Evolutionary conservation across 768 basidiomycete species (phyloP).

Genomic region (Cystobasidium ongulense): DNA sequence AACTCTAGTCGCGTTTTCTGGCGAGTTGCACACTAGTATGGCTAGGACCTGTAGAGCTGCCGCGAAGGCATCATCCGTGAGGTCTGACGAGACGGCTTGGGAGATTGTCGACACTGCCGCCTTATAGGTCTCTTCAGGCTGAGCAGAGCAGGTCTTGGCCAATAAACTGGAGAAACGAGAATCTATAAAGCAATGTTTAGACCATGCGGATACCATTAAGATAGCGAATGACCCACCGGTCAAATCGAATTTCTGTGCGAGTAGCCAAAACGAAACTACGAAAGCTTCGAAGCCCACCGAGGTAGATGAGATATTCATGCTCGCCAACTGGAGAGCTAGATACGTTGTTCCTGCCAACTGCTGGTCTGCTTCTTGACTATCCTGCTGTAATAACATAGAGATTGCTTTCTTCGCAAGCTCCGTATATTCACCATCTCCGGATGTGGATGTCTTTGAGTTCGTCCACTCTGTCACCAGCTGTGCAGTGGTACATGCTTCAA

Average conservation of each 20-base stretch:
- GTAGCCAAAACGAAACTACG: background rate
- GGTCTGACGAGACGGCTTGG: background rate
- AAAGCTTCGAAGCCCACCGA: background rate
- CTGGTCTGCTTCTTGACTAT: background rate
- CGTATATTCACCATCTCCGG: background rate
- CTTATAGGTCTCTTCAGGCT: background rate
- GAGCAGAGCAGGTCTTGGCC: background rate
- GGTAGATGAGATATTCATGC: background rate
- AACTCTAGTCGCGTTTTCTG: background rate
- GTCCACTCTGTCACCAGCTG: background rate
- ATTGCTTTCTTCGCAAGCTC: background rate
- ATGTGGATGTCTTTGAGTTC: background rate
- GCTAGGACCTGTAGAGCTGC: background rate
- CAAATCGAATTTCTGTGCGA: background rate
- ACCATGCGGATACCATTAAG: background rate
- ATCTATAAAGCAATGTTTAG: background rate
- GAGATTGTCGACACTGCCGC: background rate
- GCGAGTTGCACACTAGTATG: background rate
- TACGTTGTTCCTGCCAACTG: background rate
- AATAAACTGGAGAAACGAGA: background rate
- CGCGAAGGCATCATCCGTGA: background rate
- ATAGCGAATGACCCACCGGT: background rate
- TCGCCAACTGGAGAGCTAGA: background rate
- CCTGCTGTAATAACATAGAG: background rate
- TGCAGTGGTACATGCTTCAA: background rate